Base-by-base conservation (phyloP, 768 basidiomycete species). In the Mrakia blollopis region DNA sequence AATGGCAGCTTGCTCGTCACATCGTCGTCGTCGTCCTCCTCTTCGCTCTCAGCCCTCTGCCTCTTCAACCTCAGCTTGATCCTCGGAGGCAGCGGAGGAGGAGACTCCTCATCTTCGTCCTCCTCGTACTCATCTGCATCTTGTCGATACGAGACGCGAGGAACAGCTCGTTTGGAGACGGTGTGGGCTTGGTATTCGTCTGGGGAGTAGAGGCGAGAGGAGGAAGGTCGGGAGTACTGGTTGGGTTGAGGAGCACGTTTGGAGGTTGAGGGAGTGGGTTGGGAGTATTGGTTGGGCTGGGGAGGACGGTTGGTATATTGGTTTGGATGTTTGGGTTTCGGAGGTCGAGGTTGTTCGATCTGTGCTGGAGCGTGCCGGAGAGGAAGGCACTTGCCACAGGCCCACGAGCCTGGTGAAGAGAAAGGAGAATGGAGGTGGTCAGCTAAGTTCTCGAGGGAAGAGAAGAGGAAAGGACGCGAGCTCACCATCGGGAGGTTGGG, bases 401-500 rank as follows among this genome's bases (percentile, higher is more conserved):
- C 65, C 65, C 65, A 68, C 13, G 37, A 23, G 63, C 63, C 73
- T 25, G 62, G 21, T 10, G 32, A 32, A 30, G 7, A 30, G 18
- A 39, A 52, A 50, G 57, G 52, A 13, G 18, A 35, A 4, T 50
- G 28, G 52, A 50, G 5, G 16, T 18, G 50, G 39, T 57, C 39
- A 74, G 52, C 44, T 32, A 6, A 13, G 13, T 9, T 16, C 41
- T 2, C 5, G 57, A 57, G 28, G 44, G 3, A 25, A 23, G n/a
- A 18, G 25, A 35, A 23, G 67, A 41, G 67, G 39, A 11, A 21
- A 60, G 25, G 91, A 94, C 47, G 47, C 47, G 47, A 50, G 47
- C 82, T 86, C 86, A 80, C 92, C 93, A 52, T 89, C 87, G 2
- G 94, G 94, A 47, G 89, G 86, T 76, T 88, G 86, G 74, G 86